phyloP scores from a whole-genome alignment of 148 eudicot genomes.

The Amaranthus hypochondriacus region DNA sequence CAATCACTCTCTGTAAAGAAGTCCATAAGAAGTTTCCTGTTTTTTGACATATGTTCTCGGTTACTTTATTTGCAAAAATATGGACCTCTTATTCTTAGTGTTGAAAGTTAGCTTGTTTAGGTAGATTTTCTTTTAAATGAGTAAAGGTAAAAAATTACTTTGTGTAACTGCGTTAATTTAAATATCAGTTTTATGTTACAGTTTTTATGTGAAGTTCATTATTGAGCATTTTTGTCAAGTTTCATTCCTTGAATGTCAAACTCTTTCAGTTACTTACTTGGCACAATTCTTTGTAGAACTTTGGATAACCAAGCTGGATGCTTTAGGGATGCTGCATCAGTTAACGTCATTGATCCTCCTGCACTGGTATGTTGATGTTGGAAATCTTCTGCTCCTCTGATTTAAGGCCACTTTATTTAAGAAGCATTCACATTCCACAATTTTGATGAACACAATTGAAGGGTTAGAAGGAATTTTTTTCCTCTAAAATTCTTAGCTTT shows the following conservation, averaged over 20 bases:
- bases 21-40: too few relatives aligned
- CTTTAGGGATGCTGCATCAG: constrained; percentile 15
- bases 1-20: too few relatives aligned
- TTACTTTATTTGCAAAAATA: too few relatives aligned
- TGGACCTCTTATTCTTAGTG: too few relatives aligned
- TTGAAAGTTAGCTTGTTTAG: too few relatives aligned
- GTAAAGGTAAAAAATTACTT: too few relatives aligned
- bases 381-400: background rate
- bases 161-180: background rate
- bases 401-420: too few relatives aligned
- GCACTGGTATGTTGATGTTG: constrained; percentile 27
- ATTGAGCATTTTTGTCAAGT: background rate
- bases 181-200: background rate
- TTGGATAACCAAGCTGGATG: constrained; percentile 23
- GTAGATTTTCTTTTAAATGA: too few relatives aligned
- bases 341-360: constrained; percentile 22
- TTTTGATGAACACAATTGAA: too few relatives aligned
- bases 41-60: too few relatives aligned
- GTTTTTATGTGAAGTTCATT: background rate
- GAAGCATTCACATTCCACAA: too few relatives aligned
- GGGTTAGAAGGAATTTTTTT: too few relatives aligned
- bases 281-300: constrained; percentile 30
- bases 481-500: background rate
- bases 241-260: background rate
- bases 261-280: constrained; percentile 7